A percentile compares a stretch with the other conserved stretches of the same genome.
Conservation (phyloP, 2,329 filamentous ascomycete genomes). For the Blumeria graminis region DNA sequence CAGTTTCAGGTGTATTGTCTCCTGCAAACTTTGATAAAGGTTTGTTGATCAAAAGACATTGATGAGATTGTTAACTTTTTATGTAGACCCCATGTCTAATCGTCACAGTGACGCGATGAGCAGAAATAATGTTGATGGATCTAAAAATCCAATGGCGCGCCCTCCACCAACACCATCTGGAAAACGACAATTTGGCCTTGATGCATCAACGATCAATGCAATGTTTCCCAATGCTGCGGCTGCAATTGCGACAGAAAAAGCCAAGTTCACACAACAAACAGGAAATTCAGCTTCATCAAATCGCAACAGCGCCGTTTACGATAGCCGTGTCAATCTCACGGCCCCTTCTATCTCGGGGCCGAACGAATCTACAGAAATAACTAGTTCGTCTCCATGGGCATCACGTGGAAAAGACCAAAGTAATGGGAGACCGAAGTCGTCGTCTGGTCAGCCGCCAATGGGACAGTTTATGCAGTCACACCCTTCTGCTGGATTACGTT, state of each 20-base stretch:
- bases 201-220: constrained; percentile 79
- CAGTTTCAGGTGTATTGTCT: constrained; percentile 85
- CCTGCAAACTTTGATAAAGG: constrained; percentile 94
- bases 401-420: constrained; percentile 23
- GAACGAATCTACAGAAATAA: constrained; percentile 34
- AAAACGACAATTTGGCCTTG: constrained; percentile 87
- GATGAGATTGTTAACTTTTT: background rate
- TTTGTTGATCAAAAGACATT: constrained; percentile 18
- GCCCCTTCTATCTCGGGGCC: constrained; percentile 52
- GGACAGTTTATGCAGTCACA: constrained; percentile 81
- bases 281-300: constrained; percentile 77
- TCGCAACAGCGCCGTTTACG: constrained; percentile 66
- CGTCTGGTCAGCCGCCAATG: constrained; percentile 63
- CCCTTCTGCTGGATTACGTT: constrained; percentile 50
- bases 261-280: constrained; percentile 87
- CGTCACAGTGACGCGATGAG: constrained; percentile 90
- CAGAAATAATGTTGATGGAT: constrained; percentile 70
- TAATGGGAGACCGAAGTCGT: constrained; percentile 48
- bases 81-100: constrained; percentile 80
- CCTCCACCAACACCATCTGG: constrained; percentile 52
- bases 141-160: constrained; percentile 66
- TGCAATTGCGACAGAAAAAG: constrained; percentile 95
- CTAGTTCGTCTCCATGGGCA: constrained; percentile 56
- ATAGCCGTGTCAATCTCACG: constrained; percentile 46
- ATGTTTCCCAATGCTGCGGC: constrained; percentile 98